phyloP scores from a whole-genome alignment of 495 filamentous ascomycete species.

The Daldinia bambusicola region DNA sequence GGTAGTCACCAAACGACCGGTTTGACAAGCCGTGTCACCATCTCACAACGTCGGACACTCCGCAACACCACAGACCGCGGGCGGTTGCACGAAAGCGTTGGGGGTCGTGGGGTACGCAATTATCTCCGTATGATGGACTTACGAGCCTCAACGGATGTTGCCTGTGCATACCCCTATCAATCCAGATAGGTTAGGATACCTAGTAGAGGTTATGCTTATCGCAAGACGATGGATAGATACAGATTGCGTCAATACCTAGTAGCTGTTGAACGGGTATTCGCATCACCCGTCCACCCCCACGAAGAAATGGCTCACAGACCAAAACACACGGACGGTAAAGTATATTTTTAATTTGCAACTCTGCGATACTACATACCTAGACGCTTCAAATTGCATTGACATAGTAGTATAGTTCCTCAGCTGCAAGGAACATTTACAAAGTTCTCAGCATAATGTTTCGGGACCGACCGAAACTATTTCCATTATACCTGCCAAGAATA shows the following conservation, averaged over 20 bases:
- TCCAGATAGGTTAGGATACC: not conserved
- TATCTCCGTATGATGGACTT: conserved; percentile 10
- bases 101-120: conserved; percentile 25
- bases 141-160: conserved; percentile 32
- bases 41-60: conserved; percentile 36
- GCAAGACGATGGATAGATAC: conserved; percentile 12
- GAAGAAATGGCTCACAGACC: conserved; percentile 12
- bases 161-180: conserved; percentile 17
- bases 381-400: conserved; percentile 24
- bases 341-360: conserved; percentile 35
- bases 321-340: conserved; percentile 7
- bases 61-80: conserved; percentile 22
- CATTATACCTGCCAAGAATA: conserved; percentile 29
- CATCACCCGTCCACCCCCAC: conserved; percentile 17
- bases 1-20: conserved; percentile 6
- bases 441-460: conserved; percentile 33
- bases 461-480: conserved; percentile 35
- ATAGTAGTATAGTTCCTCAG: conserved; percentile 9
- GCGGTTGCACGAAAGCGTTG: conserved; percentile 27
- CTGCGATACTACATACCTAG: conserved; percentile 15
- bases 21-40: conserved; percentile 26
- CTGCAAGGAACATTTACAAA: conserved; percentile 32
- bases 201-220: conserved; percentile 20
- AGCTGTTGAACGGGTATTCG: conserved; percentile 23
- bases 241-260: conserved; percentile 16